Conservation (phyloP, 106 monocot species). For the Phalaenopsis equestris region DNA sequence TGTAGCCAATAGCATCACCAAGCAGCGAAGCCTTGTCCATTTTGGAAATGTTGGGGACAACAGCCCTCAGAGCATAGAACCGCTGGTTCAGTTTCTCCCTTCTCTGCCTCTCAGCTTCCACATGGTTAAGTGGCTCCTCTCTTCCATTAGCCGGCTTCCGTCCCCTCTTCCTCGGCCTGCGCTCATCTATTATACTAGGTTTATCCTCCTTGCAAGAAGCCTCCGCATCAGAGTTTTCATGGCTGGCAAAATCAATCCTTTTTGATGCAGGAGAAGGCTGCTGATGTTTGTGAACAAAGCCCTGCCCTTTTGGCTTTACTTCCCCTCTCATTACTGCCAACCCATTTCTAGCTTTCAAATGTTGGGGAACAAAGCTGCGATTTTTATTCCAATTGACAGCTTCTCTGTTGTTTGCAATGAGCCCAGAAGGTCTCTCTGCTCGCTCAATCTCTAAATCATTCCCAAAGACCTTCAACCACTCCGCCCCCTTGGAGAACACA, state of each 20-base stretch:
- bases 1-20: slow-evolving; percentile 65
- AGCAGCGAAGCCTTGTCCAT: slow-evolving; percentile 75
- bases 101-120: slow-evolving; percentile 69
- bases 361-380: neutral
- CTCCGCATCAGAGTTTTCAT: slow-evolving; percentile 21
- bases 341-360: slow-evolving; percentile 7
- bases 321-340: neutral
- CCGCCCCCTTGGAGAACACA: slow-evolving; percentile 12
- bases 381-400: neutral
- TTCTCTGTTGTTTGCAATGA: neutral
- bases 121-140: slow-evolving; percentile 64
- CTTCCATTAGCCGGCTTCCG: slow-evolving; percentile 65
- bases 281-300: neutral
- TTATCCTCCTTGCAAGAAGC: slow-evolving; percentile 27
- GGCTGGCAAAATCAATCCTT: slow-evolving; percentile 5
- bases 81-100: slow-evolving; percentile 79
- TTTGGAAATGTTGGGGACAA: slow-evolving; percentile 74
- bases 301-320: neutral
- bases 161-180: slow-evolving; percentile 52
- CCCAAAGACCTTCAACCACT: slow-evolving; percentile 42
- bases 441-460: slow-evolving; percentile 25
- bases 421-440: slow-evolving; percentile 4
- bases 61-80: slow-evolving; percentile 63
- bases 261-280: slow-evolving; percentile 19
- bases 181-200: slow-evolving; percentile 16